Evolutionary conservation across 2,329 filamentous ascomycete species (phyloP).

Genomic region (Aspergillus vadensis): DNA sequence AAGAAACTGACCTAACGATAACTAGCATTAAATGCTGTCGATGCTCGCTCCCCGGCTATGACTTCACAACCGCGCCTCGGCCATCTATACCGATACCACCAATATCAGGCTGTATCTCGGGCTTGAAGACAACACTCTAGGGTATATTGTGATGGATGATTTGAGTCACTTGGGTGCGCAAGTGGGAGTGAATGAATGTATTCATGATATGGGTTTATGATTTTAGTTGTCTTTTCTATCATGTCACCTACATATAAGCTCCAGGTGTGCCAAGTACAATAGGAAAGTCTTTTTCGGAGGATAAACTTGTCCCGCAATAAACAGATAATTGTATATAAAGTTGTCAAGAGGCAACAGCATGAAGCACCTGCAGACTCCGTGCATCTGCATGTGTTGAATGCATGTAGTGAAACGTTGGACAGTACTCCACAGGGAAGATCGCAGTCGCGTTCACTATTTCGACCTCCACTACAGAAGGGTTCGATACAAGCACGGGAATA

Average conservation of each 20-base stretch:
- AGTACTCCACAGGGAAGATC: background rate
- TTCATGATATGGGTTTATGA: background rate
- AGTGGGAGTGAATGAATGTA: background rate
- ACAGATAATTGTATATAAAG: background rate
- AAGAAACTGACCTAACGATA: background rate
- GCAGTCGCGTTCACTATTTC: background rate
- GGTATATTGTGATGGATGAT: background rate
- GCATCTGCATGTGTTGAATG: background rate
- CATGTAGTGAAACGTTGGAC: background rate
- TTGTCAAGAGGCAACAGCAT: background rate
- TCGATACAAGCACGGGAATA: no score
- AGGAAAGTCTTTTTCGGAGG: background rate
- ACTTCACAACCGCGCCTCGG: background rate
- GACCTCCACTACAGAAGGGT: background rate
- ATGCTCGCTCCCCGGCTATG: background rate
- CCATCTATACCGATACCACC: background rate
- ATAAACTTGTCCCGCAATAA: background rate
- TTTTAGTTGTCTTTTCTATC: background rate
- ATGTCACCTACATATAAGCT: background rate
- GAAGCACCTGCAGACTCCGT: background rate
- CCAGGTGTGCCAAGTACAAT: background rate
- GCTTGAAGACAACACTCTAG: background rate
- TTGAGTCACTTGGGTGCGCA: background rate
- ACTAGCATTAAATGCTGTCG: conserved; percentile 5
- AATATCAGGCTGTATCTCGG: background rate